phyloP scores from a whole-genome alignment of 2,329 filamentous ascomycete genomes.

The Fusarium robinianum region DNA sequence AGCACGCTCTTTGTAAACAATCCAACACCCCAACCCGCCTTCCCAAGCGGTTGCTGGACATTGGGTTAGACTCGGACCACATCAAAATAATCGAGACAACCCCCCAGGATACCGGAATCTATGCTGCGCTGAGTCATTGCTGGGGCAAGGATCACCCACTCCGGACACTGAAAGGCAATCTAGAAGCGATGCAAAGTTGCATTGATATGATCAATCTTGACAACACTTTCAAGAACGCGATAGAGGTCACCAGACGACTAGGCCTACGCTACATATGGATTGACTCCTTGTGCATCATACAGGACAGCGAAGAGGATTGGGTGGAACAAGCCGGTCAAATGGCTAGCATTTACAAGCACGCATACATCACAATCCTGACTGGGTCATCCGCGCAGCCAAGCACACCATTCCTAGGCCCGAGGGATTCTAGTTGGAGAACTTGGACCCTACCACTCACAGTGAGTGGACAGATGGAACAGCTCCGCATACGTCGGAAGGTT shows the following conservation, averaged over 20 bases:
- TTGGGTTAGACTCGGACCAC: neutral
- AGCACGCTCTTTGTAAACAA: neutral
- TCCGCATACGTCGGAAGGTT: neutral
- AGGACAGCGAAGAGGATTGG: slow-evolving; percentile 6
- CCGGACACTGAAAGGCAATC: neutral
- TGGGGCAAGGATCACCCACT: slow-evolving; percentile 2
- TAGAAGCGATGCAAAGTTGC: neutral
- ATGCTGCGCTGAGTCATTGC: slow-evolving; percentile 7
- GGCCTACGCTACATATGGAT: slow-evolving; percentile 3
- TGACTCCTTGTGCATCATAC: slow-evolving; percentile 6
- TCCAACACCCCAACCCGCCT: neutral
- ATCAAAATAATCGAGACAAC: neutral
- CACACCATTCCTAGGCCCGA: neutral
- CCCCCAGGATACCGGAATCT: neutral
- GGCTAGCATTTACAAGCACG: slow-evolving; percentile 5
- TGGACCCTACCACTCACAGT: neutral
- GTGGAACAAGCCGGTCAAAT: slow-evolving; percentile 8
- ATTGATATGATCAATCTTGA: neutral
- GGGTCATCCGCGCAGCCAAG: slow-evolving; percentile 1
- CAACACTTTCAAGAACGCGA: slow-evolving; percentile 4
- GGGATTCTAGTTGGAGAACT: neutral
- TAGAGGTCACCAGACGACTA: neutral
- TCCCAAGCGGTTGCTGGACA: slow-evolving; percentile 4
- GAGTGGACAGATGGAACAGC: neutral
- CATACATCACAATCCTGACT: slow-evolving; percentile 1